Evolutionary conservation across 306 rosid species (phyloP).

Genomic region (Astragalus membranaceus): DNA sequence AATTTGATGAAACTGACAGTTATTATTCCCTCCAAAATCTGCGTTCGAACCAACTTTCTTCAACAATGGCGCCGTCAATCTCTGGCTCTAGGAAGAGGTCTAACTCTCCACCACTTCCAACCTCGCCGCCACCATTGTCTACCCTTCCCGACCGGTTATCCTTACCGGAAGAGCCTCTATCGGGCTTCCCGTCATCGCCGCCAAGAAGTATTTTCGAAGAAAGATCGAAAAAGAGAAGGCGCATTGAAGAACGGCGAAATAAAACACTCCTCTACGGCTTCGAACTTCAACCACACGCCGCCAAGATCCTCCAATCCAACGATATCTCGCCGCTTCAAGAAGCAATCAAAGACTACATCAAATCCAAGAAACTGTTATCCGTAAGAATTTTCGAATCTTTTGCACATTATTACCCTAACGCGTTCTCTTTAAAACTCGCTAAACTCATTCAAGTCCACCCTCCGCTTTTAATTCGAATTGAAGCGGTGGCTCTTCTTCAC

Average conservation of each 20-base stretch:
- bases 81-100: not conserved
- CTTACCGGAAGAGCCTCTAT: not conserved
- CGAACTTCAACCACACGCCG: not conserved
- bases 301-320: not conserved
- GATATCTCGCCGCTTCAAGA: not conserved
- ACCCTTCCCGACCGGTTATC: not conserved
- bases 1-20: not conserved
- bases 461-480: not conserved
- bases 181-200: not conserved
- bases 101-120: not conserved
- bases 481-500: not conserved
- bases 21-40: constrained; percentile 2
- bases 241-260: not conserved
- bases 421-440: constrained; percentile 9
- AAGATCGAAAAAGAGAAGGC: not conserved
- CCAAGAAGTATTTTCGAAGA: not conserved
- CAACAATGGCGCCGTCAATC: not conserved
- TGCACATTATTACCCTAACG: not conserved
- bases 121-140: not conserved
- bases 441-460: not conserved
- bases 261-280: not conserved
- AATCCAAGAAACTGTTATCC: not conserved
- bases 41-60: not conserved
- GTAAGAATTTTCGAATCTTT: not conserved
- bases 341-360: not conserved